A percentile compares a stretch with the other conserved stretches of the same genome.
Conservation (phyloP, 1,284 basidiomycete species). For the Trametes sp. region DNA sequence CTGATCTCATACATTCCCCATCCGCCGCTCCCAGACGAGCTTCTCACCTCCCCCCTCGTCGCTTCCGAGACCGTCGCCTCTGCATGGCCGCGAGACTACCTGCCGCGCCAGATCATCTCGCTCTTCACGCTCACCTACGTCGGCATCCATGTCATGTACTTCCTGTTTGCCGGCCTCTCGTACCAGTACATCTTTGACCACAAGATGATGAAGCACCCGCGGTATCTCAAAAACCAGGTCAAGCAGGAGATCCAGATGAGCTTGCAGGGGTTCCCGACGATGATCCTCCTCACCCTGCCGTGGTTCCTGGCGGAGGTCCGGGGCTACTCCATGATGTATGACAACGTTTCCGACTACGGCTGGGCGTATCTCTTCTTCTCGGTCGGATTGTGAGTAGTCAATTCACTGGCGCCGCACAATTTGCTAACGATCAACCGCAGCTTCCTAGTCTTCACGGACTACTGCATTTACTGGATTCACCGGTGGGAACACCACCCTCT, state of each 20-base stretch:
- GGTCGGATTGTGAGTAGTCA: conserved; percentile 63
- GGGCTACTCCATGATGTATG: conserved; percentile 86
- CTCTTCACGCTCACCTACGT: conserved; percentile 79
- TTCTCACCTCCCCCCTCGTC: conserved; percentile 40
- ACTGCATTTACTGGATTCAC: conserved; percentile 91
- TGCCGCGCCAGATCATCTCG: conserved; percentile 83
- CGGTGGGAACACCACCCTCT: conserved; percentile 88
- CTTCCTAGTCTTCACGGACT: conserved; percentile 96
- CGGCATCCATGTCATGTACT: conserved; percentile 87
- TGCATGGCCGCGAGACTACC: conserved; percentile 82
- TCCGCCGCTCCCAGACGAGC: conserved; percentile 53
- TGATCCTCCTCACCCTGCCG: conserved; percentile 87
- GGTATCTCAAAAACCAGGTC: conserved; percentile 91
- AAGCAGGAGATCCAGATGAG: conserved; percentile 84
- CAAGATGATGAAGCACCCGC: conserved; percentile 95
- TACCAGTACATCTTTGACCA: conserved; percentile 95
- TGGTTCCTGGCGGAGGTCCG: conserved; percentile 95
- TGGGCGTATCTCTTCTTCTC: conserved; percentile 72
- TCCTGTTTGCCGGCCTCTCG: conserved; percentile 84
- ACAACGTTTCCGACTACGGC: conserved; percentile 76
- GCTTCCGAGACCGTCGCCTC: conserved; percentile 51
- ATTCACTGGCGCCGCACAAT: neutral
- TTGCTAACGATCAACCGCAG: conserved; percentile 45
- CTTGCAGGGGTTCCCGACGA: conserved; percentile 81
- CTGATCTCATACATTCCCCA: conserved; percentile 66